Conservation (phyloP, 768 basidiomycete genomes). For the Kwoniella europaea region DNA sequence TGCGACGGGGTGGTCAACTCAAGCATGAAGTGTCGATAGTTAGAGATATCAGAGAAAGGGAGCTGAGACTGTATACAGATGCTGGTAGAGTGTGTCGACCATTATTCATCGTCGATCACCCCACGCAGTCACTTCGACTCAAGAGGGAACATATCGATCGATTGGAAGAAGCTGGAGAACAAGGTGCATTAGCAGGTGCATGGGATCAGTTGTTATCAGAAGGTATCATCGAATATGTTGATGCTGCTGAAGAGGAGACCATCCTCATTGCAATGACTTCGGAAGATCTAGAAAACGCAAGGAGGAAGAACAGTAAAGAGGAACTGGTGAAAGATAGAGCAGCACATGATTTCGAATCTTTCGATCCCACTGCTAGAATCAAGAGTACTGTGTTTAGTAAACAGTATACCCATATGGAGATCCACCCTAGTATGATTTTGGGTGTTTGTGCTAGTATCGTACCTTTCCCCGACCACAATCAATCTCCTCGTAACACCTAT, state of each 20-base stretch:
- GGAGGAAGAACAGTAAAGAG: slow-evolving; percentile 57
- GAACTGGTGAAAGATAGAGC: slow-evolving; percentile 60
- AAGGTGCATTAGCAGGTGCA: slow-evolving; percentile 60
- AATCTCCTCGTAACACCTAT: slow-evolving; percentile 99
- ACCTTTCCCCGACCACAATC: slow-evolving; percentile 99
- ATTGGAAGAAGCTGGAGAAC: slow-evolving; percentile 62
- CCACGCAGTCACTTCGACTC: slow-evolving; percentile 80
- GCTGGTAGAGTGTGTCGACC: slow-evolving; percentile 96
- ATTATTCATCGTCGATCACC: slow-evolving; percentile 82
- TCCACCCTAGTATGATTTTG: slow-evolving; percentile 98
- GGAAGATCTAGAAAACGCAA: slow-evolving; percentile 87
- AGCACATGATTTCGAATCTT: slow-evolving; percentile 56
- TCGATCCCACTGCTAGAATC: slow-evolving; percentile 83
- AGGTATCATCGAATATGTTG: slow-evolving; percentile 90
- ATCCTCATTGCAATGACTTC: slow-evolving; percentile 99
- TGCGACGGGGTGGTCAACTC: slow-evolving; percentile 92
- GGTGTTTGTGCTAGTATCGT: slow-evolving; percentile 99
- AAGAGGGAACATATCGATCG: slow-evolving; percentile 78
- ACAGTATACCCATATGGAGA: slow-evolving; percentile 98
- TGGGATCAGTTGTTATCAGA: slow-evolving; percentile 85
- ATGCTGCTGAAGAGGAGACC: slow-evolving; percentile 99
- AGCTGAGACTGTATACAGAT: slow-evolving; percentile 92
- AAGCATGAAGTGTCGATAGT: slow-evolving; percentile 96
- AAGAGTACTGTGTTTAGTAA: slow-evolving; percentile 84
- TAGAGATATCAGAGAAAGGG: slow-evolving; percentile 93